Conservation (phyloP, 148 eudicot genomes). For the Vaccinium darrowii region DNA sequence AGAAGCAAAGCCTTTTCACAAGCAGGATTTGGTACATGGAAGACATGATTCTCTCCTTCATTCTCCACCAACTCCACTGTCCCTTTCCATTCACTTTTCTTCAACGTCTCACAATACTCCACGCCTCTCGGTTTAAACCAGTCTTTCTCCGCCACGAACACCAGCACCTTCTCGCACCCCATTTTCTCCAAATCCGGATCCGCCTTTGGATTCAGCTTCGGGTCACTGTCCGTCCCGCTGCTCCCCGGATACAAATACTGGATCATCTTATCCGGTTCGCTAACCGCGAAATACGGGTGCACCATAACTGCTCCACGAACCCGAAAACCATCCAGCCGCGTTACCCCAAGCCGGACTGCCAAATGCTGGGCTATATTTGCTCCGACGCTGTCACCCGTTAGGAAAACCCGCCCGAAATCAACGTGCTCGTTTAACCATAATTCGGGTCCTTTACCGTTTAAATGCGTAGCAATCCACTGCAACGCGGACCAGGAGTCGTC, state of each 20-base stretch:
- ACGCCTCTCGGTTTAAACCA: constrained; percentile 27
- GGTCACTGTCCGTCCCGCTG: constrained; percentile 30
- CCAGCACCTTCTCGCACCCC: constrained; percentile 31
- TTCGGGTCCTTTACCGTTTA: constrained; percentile 21
- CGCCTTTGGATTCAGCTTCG: constrained; percentile 32
- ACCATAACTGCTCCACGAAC: constrained; percentile 23
- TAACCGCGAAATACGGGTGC: constrained; percentile 38
- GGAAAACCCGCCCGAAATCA: constrained; percentile 27
- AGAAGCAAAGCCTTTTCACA: constrained; percentile 12
- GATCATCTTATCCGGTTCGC: constrained; percentile 19
- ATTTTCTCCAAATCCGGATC: constrained; percentile 30
- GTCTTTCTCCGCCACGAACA: constrained; percentile 39
- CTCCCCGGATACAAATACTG: constrained; percentile 30
- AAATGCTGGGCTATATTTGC: constrained; percentile 35
- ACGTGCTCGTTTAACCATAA: constrained; percentile 27
- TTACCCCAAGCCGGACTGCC: constrained; percentile 21
- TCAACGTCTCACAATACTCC: constrained; percentile 28
- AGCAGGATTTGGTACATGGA: constrained; percentile 20
- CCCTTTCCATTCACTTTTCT: constrained; percentile 45
- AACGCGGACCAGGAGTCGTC: constrained; percentile 39
- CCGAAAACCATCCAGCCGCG: neutral
- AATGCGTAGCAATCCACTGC: constrained; percentile 29
- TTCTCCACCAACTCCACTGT: constrained; percentile 33
- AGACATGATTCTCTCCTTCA: constrained; percentile 40
- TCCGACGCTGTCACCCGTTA: constrained; percentile 45